These are phyloP conservation scores for Hericium coralloides DNA, from an alignment of 768 basidiomycete species.

Conservation along the genomic window DNA sequence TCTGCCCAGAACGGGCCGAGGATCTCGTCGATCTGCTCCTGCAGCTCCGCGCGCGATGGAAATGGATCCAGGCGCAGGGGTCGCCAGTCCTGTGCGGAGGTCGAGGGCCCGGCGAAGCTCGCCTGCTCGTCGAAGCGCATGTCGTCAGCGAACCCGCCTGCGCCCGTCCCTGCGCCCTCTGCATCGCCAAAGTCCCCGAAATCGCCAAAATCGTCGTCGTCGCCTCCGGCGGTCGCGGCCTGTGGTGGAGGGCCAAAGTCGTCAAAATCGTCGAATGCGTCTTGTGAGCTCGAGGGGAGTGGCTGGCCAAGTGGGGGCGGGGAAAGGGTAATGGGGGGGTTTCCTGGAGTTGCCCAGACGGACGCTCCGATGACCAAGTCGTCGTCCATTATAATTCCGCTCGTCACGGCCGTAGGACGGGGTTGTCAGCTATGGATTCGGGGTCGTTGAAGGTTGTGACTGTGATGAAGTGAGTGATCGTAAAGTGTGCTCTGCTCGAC, in stretches of 20 bases:
- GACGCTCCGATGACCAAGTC: conserved; percentile 52
- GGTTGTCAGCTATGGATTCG: not conserved
- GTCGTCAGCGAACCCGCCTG: conserved; percentile 27
- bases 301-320: conserved; percentile 3
- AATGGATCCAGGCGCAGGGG: conserved; percentile 58
- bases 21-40: conserved; percentile 54
- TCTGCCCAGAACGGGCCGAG: conserved; percentile 57
- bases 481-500: not conserved
- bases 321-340: conserved; percentile 2
- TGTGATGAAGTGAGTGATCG: not conserved
- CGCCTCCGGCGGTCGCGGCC: conserved; percentile 28
- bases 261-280: conserved; percentile 40
- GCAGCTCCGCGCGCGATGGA: conserved; percentile 47
- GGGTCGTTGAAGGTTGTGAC: not conserved
- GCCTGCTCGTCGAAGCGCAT: conserved; percentile 29
- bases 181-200: conserved; percentile 83
- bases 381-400: conserved; percentile 44
- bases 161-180: conserved; percentile 23
- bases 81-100: conserved; percentile 37
- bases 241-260: conserved; percentile 46
- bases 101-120: conserved; percentile 34
- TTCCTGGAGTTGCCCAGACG: conserved; percentile 52
- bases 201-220: conserved; percentile 78
- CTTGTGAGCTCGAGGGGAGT: conserved; percentile 15
- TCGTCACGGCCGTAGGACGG: too few species aligned